Evolutionary conservation across 1,284 basidiomycete species (phyloP), one percentile per base, ranked within the genome.

Genomic region (Ceratobasidium sp.): DNA sequence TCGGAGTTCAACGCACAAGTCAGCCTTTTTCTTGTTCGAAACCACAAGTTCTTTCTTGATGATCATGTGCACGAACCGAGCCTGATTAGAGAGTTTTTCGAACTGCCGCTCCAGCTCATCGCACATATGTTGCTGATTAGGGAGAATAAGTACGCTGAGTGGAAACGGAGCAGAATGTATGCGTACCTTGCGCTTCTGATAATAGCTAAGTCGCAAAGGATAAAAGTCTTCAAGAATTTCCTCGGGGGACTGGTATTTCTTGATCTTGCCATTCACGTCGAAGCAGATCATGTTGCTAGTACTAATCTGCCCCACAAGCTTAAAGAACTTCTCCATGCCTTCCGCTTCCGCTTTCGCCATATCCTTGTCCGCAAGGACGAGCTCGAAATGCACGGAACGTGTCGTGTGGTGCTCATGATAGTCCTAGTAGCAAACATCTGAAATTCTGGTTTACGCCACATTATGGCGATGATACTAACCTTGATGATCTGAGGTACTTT

Each of bases 261-360:
- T 96, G 86, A 99, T 98, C 87, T 98, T 98, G 81, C 95, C 93
- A 37, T 97, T 92, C 79, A 95, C 90, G 84, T 99, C 97, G 84
- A 99, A 99, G 84, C 95, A 96, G 10, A 99, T 98, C 98, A 99
- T 99, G 86, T 99, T 99, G 82, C 89, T 89, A 10, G 96, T 98
- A 82, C 88, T 93, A 82, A 99, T 85, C 82, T 95, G 94, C 56
- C 88, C 86, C 3, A 91, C 90, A 69, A 98, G 85, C 85, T 97
- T 98, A 91, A 99, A 99, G 82, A 91, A 94, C 83, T 97, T 96
- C 45, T 93, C 84, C 53, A 98, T 84, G 1, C 97, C 97, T 82
- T 98, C 95, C 75, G 90, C 89, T 81, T 96, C 94, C 1, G 77
- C 95, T 82, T 94, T 94, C 80, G 93, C 89, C 80, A 98, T 88